Base-by-base conservation (phyloP, 73 alveolate species). In the Paramecium sexaurelia region DNA sequence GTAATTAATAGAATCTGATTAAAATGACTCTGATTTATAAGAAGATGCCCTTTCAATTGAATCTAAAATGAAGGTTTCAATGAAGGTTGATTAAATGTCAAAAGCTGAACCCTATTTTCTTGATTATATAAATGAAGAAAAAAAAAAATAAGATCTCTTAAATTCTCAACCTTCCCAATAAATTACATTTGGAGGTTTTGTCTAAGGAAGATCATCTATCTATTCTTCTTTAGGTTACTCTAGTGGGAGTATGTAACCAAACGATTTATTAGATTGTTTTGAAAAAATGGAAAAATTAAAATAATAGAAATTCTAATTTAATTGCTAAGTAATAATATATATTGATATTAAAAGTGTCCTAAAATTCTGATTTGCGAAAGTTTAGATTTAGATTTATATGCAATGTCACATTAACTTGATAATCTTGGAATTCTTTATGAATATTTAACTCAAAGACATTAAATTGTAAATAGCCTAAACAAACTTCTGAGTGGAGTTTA, bases 341-440 rank as follows among this genome's bases (percentile, higher is more conserved):
- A 29, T 5, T 6, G 24, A 10, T 29, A 29, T 66, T 66, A 11
- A 51, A 29, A 66, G 83, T 66, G 83, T 66, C 83, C 83, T 66
- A 66, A 66, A 66, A 32, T 66, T 1, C 13, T 66, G 8, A 26
- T 66, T 19, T 66, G 24, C 24, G 83, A 66, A 32, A 66, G 47
- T 4, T 3, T 29, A 11, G 83, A 66, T 66, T 26, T 29, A 29
- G 83, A 66, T 66, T 11, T 66, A 7, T 66, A 29, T 66, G 83
- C 83, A 24, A 13, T 66, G 11, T 26, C 83, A 66, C 43, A 66
- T 66, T 6, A 66, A 66, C 43, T 66, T 10, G 83, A 66, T 15
- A 66, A 66, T 66, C 37, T 66, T 66, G 83, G 83, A 13, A 66
- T 66, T 66, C 37, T 29, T 11, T 66, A 66, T 66, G 83, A 66